Evolutionary conservation across 176 grass and related monocot genomes (phyloP), one percentile per base, ranked within the genome.

Genomic region (Oryza meyeriana): DNA sequence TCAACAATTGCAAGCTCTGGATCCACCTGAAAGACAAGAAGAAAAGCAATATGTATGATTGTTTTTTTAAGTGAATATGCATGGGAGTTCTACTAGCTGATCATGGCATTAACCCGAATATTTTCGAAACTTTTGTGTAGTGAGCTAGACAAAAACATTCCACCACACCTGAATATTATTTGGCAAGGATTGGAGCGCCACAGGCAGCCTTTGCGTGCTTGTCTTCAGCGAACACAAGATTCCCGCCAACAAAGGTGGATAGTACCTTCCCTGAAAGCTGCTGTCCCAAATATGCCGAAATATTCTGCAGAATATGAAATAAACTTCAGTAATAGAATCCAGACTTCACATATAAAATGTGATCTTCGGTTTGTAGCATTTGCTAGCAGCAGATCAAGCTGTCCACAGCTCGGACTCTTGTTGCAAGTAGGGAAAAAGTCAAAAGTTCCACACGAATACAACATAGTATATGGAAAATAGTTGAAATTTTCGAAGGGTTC

Each of bases 181-280:
- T 67, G 16, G 96, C 96, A 20, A 98, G 91, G 83, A 98, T 86
- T 6, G 87, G 69, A 74, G 75, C 79, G 84, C 96, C 96, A 42
- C 96, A 98, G 28, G 96, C 93, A 4, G 39, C 76, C 32, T 71
- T 77, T 11, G 96, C 89, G 14, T 98, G 96, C 77, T 84, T 90
- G 52, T 89, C 90, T 75, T 85, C 91, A 41, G 79, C 87, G 27
- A 89, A 98, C 35, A 98, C 90, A 27, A 98, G 90, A 84, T 95
- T 91, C 39, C 96, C 96, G 66, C 96, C 91, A 30, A 98, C 92
- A 75, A 95, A 98, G 39, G 90, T 98, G 3, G 93, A 91, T 72
- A 90, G 3, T 8, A 98, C 85, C 85, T 91, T 93, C 24, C 96
- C 96, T 3, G 82, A 98, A 44, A 98, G 55, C 13, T 82, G 81